Percentiles rank a stretch among this genome's conserved stretches.
Evolutionary conservation across 495 filamentous ascomycete genomes (phyloP).

Genomic region (Emericellopsis terricola): DNA sequence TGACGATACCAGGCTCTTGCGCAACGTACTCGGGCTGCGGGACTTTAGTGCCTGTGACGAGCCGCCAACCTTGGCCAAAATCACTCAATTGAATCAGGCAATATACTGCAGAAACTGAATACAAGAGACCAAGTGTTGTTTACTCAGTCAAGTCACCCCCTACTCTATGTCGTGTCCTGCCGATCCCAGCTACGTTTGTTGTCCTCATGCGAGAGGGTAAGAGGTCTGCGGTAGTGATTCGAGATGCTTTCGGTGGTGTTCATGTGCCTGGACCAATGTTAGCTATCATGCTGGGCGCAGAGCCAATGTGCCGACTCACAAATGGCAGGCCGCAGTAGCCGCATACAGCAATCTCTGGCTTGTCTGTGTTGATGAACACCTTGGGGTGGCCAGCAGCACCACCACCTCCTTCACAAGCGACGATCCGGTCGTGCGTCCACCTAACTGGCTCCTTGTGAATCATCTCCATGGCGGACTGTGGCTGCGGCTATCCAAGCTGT

Average conservation of each 20-base stretch:
- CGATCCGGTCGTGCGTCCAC: conserved; percentile 67
- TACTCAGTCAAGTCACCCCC: too few relatives aligned
- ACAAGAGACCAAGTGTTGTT: too few relatives aligned
- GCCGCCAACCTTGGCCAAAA: too few relatives aligned
- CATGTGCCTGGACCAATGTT: conserved; percentile 45
- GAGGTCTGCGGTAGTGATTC: conserved; percentile 60
- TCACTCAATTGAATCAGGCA: too few relatives aligned
- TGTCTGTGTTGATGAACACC: conserved; percentile 96
- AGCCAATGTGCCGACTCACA: too few relatives aligned
- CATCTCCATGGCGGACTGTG: conserved; percentile 78
- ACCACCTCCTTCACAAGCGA: conserved; percentile 85
- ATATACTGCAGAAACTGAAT: too few relatives aligned
- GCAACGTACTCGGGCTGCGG: too few relatives aligned
- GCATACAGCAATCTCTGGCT: conserved; percentile 80
- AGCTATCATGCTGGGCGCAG: too few relatives aligned
- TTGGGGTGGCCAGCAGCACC: conserved; percentile 80
- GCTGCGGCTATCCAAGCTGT: conserved; percentile 45
- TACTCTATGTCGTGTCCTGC: too few relatives aligned
- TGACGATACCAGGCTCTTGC: too few relatives aligned
- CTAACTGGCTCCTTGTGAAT: conserved; percentile 90
- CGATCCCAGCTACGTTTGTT: too few relatives aligned
- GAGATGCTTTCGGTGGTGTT: conserved; percentile 66
- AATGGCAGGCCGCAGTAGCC: conserved; percentile 91
- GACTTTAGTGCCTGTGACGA: too few relatives aligned
- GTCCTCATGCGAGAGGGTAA: conserved; percentile 44